A percentile compares a stretch with the other conserved stretches of the same genome.
Conservation (phyloP, 1,284 basidiomycete species). For the Fistulina hepatica region DNA sequence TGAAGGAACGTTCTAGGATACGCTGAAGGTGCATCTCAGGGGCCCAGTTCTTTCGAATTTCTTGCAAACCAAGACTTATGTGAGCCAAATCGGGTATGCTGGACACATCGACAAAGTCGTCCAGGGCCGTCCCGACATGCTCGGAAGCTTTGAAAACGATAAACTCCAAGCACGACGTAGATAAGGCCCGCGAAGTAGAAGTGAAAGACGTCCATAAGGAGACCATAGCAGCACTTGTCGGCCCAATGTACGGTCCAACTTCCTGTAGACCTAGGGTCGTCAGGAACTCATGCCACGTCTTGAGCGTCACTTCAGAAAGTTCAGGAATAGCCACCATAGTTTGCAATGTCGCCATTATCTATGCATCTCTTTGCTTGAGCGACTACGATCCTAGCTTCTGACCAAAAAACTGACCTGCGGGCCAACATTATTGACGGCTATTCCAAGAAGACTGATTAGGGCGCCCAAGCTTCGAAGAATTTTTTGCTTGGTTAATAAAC, state of each 20-base stretch:
- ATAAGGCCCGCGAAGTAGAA: constrained; percentile 39
- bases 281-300: constrained; percentile 79
- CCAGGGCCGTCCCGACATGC: constrained; percentile 45
- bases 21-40: constrained; percentile 50
- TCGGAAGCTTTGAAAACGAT: constrained; percentile 58
- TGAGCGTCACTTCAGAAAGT: constrained; percentile 69
- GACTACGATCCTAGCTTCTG: not conserved
- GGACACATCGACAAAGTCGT: constrained; percentile 74
- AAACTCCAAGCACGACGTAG: constrained; percentile 55
- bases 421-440: constrained; percentile 61
- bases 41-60: constrained; percentile 39
- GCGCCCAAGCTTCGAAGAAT: constrained; percentile 74
- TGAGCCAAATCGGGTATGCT: constrained; percentile 55
- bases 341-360: constrained; percentile 98
- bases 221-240: constrained; percentile 81
- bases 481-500: constrained; percentile 53
- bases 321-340: constrained; percentile 68
- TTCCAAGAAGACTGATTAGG: constrained; percentile 64
- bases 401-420: constrained; percentile 63
- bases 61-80: constrained; percentile 37
- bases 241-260: constrained; percentile 77
- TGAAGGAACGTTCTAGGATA: constrained; percentile 66
- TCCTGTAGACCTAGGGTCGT: constrained; percentile 60
- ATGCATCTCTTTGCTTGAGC: constrained; percentile 11
- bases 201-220: constrained; percentile 68